A percentile compares a stretch with the other conserved stretches of the same genome.
Evolutionary conservation across 208 protist genomes (phyloP).

Genomic region (Trypanosoma rangeli): DNA sequence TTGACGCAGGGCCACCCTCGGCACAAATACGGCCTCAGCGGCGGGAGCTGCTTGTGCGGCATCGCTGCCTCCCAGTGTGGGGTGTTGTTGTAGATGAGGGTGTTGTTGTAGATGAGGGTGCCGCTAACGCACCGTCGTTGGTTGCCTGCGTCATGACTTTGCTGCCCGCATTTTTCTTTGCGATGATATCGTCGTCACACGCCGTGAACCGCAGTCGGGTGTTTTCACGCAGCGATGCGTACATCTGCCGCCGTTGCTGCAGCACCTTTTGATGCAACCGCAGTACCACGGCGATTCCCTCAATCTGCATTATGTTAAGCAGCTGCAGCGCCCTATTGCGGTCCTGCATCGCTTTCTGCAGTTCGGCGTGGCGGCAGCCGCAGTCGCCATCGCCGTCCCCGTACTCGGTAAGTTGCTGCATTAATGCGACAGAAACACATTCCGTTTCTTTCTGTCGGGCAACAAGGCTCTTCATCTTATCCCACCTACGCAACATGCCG

Average conservation of each 20-base stretch:
- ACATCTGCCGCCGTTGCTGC: conserved; percentile 35
- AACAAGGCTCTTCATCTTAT: conserved; percentile 22
- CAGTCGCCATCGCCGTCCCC: not conserved
- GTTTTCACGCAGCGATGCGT: conserved; percentile 39
- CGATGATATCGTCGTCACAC: conserved; percentile 2
- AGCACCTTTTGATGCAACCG: conserved; percentile 42
- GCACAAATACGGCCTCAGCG: conserved; percentile 23
- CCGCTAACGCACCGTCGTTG: conserved; percentile 17
- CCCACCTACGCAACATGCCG: not conserved
- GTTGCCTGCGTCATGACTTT: not conserved
- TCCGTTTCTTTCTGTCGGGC: conserved; percentile 17
- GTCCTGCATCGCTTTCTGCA: conserved; percentile 39
- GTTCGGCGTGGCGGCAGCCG: not conserved
- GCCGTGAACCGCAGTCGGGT: conserved; percentile 15
- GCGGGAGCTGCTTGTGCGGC: not conserved
- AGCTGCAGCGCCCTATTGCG: conserved; percentile 44
- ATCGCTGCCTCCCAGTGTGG: not conserved
- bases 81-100: too few relatives aligned
- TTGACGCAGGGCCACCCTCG: conserved; percentile 36
- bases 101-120: too few relatives aligned
- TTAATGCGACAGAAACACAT: conserved; percentile 1
- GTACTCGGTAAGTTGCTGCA: conserved; percentile 2
- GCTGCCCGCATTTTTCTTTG: not conserved
- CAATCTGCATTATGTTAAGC: conserved; percentile 43
- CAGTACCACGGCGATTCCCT: conserved; percentile 53